These are phyloP conservation scores for Microdochium bolleyi DNA, from an alignment of 2,329 filamentous ascomycete species.

Conservation along the genomic window DNA sequence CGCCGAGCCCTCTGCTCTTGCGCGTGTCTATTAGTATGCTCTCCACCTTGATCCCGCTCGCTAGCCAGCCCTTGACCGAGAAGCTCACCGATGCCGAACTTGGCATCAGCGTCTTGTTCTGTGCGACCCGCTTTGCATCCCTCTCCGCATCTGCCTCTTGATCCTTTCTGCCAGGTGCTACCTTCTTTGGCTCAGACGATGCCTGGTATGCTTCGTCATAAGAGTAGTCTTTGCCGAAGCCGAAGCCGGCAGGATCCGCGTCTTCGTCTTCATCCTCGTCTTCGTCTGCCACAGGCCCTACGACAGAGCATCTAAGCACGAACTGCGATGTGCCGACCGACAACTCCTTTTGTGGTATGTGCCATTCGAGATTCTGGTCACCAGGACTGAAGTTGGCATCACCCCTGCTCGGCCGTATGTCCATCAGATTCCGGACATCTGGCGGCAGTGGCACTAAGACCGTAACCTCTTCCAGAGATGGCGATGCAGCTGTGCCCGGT, in stretches of 20 bases:
- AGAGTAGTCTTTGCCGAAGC: constrained; percentile 41
- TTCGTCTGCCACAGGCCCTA: constrained; percentile 50
- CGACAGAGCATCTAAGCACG: constrained; percentile 71
- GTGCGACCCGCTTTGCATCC: constrained; percentile 50
- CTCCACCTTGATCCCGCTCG: constrained; percentile 60
- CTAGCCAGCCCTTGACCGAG: constrained; percentile 60
- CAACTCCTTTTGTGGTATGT: constrained; percentile 70
- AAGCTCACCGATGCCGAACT: constrained; percentile 69
- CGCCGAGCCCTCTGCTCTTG: constrained; percentile 77
- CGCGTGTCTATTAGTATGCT: constrained; percentile 64
- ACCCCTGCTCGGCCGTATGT: constrained; percentile 72
- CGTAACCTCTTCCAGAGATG: constrained; percentile 65
- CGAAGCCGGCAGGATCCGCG: constrained; percentile 40
- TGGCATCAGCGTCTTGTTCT: constrained; percentile 73
- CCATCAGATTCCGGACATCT: constrained; percentile 73
- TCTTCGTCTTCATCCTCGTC: constrained; percentile 40
- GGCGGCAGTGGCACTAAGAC: constrained; percentile 73
- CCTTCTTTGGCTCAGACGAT: constrained; percentile 22
- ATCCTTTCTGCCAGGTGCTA: constrained; percentile 14
- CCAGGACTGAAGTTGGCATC: constrained; percentile 76
- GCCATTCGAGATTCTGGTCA: constrained; percentile 72
- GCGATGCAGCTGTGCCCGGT: constrained; percentile 47
- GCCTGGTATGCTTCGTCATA: constrained; percentile 52
- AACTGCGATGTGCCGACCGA: constrained; percentile 59
- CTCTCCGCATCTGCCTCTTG: constrained; percentile 30